phyloP scores from a whole-genome alignment of 2,329 filamentous ascomycete genomes.

The Fusarium agapanthi region DNA sequence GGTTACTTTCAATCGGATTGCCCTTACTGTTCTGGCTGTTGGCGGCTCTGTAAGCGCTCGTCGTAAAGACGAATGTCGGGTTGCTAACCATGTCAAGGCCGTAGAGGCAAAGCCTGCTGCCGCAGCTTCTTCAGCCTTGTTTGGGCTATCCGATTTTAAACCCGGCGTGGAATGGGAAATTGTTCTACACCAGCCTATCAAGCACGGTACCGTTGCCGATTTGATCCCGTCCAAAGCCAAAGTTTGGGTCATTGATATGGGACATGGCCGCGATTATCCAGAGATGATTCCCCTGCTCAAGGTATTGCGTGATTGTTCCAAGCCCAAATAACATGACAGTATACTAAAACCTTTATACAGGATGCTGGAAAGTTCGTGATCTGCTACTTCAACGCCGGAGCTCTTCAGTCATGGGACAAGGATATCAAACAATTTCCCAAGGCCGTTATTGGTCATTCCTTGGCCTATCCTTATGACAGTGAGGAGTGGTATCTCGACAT shows the following conservation, averaged over 20 bases:
- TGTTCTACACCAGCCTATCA: constrained; percentile 44
- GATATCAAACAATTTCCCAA: constrained; percentile 41
- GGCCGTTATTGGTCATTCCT: constrained; percentile 36
- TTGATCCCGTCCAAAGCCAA: constrained; percentile 40
- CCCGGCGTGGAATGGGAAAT: constrained; percentile 46
- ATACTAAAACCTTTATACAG: constrained; percentile 4
- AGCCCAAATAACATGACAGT: not conserved
- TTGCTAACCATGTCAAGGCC: constrained; percentile 1
- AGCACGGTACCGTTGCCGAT: constrained; percentile 36
- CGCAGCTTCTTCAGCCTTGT: not conserved
- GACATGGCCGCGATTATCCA: constrained; percentile 38
- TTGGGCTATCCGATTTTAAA: constrained; percentile 33
- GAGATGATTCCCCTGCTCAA: constrained; percentile 44
- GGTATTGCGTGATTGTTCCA: constrained; percentile 15
- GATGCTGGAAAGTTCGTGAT: constrained; percentile 44
- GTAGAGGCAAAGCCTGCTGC: not conserved
- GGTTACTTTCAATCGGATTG: constrained; percentile 25
- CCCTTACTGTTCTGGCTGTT: constrained; percentile 25
- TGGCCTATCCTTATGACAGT: constrained; percentile 38
- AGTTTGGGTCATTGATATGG: constrained; percentile 47
- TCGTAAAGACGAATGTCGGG: constrained; percentile 9
- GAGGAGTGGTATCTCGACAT: constrained; percentile 46
- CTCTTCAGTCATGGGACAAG: constrained; percentile 43
- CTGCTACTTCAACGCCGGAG: constrained; percentile 48
- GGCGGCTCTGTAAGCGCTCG: constrained; percentile 21